Conservation (phyloP, 208 protist species). For the Trypanosoma cruzi region DNA sequence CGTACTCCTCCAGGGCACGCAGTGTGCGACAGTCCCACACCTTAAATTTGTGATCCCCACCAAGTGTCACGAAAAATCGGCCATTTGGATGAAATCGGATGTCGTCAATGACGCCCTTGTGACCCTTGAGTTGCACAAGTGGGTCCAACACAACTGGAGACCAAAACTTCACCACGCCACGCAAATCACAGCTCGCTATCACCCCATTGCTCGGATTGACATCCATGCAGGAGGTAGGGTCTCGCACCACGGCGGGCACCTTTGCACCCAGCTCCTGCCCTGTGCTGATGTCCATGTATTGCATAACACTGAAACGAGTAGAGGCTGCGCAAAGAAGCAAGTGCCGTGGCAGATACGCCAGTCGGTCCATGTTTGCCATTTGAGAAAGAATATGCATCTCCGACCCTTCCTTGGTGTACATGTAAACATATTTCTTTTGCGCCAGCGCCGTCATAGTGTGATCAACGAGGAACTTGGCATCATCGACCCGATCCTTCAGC, state of each 20-base stretch:
- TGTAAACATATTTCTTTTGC: conserved; percentile 99
- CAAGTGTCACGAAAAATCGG: conserved; percentile 96
- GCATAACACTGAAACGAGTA: conserved; percentile 83
- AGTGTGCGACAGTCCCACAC: conserved; percentile 98
- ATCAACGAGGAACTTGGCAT: conserved; percentile 97
- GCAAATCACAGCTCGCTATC: conserved; percentile 90
- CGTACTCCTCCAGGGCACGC: conserved; percentile 88
- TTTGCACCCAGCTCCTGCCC: conserved; percentile 90
- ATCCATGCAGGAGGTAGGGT: conserved; percentile 84
- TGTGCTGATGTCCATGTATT: conserved; percentile 96
- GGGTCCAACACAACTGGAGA: conserved; percentile 94
- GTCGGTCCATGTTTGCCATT: conserved; percentile 92
- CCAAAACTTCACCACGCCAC: conserved; percentile 97
- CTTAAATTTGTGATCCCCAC: conserved; percentile 95
- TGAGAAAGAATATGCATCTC: conserved; percentile 98
- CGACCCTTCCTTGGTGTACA: conserved; percentile 98
- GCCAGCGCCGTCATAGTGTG: conserved; percentile 98
- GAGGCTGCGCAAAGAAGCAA: conserved; percentile 95
- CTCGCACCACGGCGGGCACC: conserved; percentile 69
- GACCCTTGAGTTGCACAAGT: conserved; percentile 96
- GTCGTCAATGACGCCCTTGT: conserved; percentile 89
- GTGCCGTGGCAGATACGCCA: conserved; percentile 98
- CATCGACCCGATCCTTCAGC: conserved; percentile 93
- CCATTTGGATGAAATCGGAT: conserved; percentile 88
- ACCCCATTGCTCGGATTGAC: conserved; percentile 96